Percentiles rank a stretch among this genome's conserved stretches.
These are phyloP conservation scores for Xylaria multiplex DNA, from an alignment of 2,329 filamentous ascomycete species.

Conservation along the genomic window DNA sequence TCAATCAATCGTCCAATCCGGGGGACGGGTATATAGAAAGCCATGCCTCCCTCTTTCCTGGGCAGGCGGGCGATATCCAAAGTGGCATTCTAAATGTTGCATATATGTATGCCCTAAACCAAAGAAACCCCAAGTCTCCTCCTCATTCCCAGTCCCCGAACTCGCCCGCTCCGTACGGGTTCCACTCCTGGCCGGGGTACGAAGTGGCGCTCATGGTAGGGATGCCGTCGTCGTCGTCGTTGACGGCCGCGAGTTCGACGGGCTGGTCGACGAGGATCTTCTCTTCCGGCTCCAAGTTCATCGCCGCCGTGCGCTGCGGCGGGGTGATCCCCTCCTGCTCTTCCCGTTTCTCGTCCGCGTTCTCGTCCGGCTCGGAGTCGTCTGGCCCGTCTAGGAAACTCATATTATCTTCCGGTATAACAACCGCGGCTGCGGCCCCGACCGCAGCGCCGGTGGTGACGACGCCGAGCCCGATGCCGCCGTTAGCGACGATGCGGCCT, in stretches of 20 bases:
- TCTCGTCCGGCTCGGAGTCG: constrained; percentile 34
- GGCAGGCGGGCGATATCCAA: no score
- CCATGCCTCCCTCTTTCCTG: no score
- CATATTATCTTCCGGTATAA: constrained; percentile 25
- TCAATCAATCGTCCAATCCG: no score
- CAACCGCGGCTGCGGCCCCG: constrained; percentile 2
- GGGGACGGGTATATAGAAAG: background rate
- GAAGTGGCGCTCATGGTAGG: constrained; percentile 63
- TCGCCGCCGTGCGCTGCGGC: constrained; percentile 26
- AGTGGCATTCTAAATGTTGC: background rate
- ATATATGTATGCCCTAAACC: background rate
- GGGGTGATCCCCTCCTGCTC: constrained; percentile 21
- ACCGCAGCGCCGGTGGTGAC: background rate
- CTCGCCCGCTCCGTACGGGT: constrained; percentile 53
- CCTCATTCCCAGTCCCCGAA: constrained; percentile 49
- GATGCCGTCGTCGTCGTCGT: constrained; percentile 53
- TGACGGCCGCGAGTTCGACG: constrained; percentile 47
- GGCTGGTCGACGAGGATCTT: constrained; percentile 51
- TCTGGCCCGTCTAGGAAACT: constrained; percentile 34
- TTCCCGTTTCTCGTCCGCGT: background rate
- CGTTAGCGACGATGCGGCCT: constrained; percentile 32
- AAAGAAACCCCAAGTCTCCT: background rate
- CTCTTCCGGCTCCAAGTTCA: constrained; percentile 48
- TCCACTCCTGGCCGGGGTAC: constrained; percentile 69
- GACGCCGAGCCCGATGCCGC: background rate